Evolutionary conservation across 805 yeast genomes (phyloP).

Genomic region (Clavispora phyllophila): DNA sequence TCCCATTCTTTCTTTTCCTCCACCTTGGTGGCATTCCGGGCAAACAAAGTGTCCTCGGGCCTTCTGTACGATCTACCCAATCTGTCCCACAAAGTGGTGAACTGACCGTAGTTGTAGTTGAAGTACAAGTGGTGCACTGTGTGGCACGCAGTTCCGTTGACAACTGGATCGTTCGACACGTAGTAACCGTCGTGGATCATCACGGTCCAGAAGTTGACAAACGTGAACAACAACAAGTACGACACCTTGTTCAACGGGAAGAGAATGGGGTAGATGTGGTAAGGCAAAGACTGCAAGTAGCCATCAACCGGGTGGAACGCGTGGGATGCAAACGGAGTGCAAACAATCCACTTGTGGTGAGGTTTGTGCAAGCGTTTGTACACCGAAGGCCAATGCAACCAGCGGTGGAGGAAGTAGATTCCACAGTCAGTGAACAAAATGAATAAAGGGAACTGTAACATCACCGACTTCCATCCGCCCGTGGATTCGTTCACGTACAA

Average conservation of each 20-base stretch:
- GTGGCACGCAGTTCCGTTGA: slow-evolving; percentile 98
- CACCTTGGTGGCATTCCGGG: slow-evolving; percentile 46
- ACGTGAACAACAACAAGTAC: slow-evolving; percentile 75
- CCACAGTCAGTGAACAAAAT: slow-evolving; percentile 92
- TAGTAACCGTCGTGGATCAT: slow-evolving; percentile 98
- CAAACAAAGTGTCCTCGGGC: slow-evolving; percentile 82
- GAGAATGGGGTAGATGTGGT: slow-evolving; percentile 85
- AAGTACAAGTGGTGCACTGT: slow-evolving; percentile 95
- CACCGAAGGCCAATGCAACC: slow-evolving; percentile 87
- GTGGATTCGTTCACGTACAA: slow-evolving; percentile 54
- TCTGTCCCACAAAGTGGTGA: slow-evolving; percentile 97
- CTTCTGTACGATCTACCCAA: slow-evolving; percentile 88
- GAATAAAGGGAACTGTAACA: slow-evolving; percentile 69
- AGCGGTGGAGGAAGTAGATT: slow-evolving; percentile 86
- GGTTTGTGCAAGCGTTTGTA: slow-evolving; percentile 91
- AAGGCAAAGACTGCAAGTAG: slow-evolving; percentile 86
- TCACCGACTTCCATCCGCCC: slow-evolving; percentile 64
- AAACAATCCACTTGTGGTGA: slow-evolving; percentile 98
- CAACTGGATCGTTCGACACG: slow-evolving; percentile 85
- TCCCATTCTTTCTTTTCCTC: slow-evolving; percentile 61
- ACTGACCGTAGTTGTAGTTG: slow-evolving; percentile 97
- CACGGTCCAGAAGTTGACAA: slow-evolving; percentile 97
- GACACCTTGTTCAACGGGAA: slow-evolving; percentile 90
- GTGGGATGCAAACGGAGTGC: slow-evolving; percentile 97
- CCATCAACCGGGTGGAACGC: slow-evolving; percentile 99